Conservation (phyloP, 306 rosid species). For the Mimosa pudica region DNA sequence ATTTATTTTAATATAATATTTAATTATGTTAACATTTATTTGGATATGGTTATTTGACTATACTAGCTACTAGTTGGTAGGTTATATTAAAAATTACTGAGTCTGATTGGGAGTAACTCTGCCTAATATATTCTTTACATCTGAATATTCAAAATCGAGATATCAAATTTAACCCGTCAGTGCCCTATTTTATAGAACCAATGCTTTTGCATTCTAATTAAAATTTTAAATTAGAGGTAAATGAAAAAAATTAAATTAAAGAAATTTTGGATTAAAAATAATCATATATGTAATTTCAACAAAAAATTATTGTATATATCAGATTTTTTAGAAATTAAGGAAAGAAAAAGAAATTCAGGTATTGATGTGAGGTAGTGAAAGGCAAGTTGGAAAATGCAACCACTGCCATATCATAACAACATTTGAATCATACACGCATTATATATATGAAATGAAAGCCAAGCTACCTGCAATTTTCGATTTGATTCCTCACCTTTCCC, state of each 20-base stretch:
- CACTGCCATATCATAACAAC: constrained; percentile 1
- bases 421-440: constrained; percentile 23
- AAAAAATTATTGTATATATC: too few relatives aligned
- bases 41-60: not conserved
- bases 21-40: not conserved
- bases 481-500: constrained; percentile 45
- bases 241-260: too few relatives aligned
- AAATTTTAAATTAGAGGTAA: too few relatives aligned
- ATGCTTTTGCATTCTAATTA: not conserved
- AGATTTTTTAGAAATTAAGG: too few relatives aligned
- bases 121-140: not conserved
- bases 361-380: not conserved
- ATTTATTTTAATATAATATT: too few relatives aligned
- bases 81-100: too few relatives aligned
- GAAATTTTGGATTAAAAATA: too few relatives aligned
- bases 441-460: constrained; percentile 28
- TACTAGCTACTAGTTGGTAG: too few relatives aligned
- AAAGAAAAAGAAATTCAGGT: too few relatives aligned
- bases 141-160: too few relatives aligned
- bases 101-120: not conserved
- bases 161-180: too few relatives aligned
- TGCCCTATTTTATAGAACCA: not conserved
- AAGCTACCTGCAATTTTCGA: constrained; percentile 39
- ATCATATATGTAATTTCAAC: too few relatives aligned
- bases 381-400: constrained; percentile 8